Evolutionary conservation across 208 protist species (phyloP), one percentile per base, ranked within the genome.

Genomic region (Wallacemonas rigidus): DNA sequence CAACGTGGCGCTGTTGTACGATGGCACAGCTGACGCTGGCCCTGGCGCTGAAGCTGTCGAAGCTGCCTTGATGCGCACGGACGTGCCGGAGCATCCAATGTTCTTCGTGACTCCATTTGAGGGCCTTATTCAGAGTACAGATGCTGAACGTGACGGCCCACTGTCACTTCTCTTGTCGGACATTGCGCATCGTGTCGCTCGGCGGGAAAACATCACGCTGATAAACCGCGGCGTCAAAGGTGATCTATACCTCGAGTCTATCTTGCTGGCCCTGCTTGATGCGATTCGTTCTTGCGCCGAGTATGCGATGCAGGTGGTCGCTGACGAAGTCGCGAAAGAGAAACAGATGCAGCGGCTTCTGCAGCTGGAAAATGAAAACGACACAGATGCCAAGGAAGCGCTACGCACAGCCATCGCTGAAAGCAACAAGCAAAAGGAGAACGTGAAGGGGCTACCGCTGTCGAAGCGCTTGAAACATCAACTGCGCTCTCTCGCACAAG

Each of bases 271-370:
- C 15, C 70, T 96, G 48, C 76, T 94, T 54, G 80, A 83, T 17
- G 69, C 81, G 3, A 77, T 93, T 55, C 81, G 88, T 43, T 65
- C 77, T 26, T 83, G 80, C 7, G 89, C 89, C 1, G 92, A 96
- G 72, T 91, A 95, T 71, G 92, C 87, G 15, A 94, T 96, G 84
- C 92, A 95, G 65, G 78, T 96, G 26, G 92, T 94, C n/a, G 89
- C 92, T 0, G 92, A 96, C 74, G 89, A 94, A 60, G 87, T 91
- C 41, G 92, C 92, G 0, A 96, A 96, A 71, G 89, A 95, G 65
- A 91, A 89, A 69, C 92, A 96, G 68, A 96, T 96, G 87, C 92
- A 96, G 68, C 87, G 92, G 14, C 79, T 96, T 53, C 83, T 96
- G 17, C 92, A 95, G 58, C 74, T 95, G 50, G 88, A 92, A 57